Base-by-base conservation (phyloP, 1,284 basidiomycete genomes). In the Ceratobasidium sp. region DNA sequence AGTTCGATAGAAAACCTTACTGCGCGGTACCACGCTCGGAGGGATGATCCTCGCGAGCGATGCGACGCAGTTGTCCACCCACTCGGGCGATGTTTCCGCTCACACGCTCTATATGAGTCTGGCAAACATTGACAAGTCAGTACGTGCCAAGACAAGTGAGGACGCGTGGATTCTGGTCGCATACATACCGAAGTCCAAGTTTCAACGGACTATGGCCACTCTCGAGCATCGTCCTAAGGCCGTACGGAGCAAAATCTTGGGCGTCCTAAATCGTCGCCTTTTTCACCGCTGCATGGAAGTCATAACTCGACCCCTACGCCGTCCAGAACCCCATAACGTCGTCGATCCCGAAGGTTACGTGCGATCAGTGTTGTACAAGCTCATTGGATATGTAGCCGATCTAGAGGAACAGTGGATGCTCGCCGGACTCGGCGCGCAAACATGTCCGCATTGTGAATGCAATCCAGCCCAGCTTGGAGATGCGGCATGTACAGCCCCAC, bases 211-310 rank as follows among this genome's bases (percentile, higher is more conserved):
- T 0, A 26, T 67, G 45, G 23, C 47, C 3, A 67, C 8, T 5
- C 8, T 31, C 20, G 42, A 45, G 7, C 42, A n/a, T 7, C 49
- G n/a, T 4, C 17, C 26, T 7, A 67, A 67, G 35, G 10, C 42
- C 5, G 31, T 23, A n/a, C n/a, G 31, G n/a, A 13, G 10, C 26
- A 35, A 28, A 31, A n/a, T 67, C 3, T 3, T 53, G 1, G 45
- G 49, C 4, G 45, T 53, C 13, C 47, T 67, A 6, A 67, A 67
- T 37, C 65, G 65, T 6, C 65, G 47, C 7, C 47, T 67, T 1
- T 67, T 51, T 33, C 65, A 67, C 26, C 65, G 65, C 35, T 67
- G 65, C 31, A 49, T 67, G 45, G n/a, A 28, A 28, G 20, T 67
- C 20, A 53, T 67, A 6, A 49, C 49, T 3, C 42, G 45, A 35